Evolutionary conservation across 2,329 filamentous ascomycete species (phyloP).

Genomic region (Fusarium nelsonii): DNA sequence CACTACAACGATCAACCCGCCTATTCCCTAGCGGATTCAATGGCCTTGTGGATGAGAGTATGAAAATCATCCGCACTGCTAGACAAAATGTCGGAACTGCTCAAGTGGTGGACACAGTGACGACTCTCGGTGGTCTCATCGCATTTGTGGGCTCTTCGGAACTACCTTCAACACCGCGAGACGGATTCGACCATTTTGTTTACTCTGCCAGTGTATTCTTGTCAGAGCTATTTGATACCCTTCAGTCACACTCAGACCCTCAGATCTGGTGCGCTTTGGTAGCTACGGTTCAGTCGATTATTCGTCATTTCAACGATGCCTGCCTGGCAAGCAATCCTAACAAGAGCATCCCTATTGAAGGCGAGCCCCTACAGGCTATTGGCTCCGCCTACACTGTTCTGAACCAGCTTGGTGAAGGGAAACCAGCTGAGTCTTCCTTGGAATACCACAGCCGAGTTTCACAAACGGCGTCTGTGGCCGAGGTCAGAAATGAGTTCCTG

Average conservation of each 20-base stretch:
- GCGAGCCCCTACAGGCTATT: slow-evolving; percentile 43
- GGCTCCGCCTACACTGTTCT: slow-evolving; percentile 50
- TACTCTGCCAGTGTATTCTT: slow-evolving; percentile 54
- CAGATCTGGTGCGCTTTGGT: slow-evolving; percentile 56
- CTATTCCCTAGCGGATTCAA: slow-evolving; percentile 54
- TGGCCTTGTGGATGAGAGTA: slow-evolving; percentile 50
- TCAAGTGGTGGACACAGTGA: slow-evolving; percentile 49
- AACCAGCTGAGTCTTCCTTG: neutral
- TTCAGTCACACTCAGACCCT: slow-evolving; percentile 51
- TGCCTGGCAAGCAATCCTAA: slow-evolving; percentile 49
- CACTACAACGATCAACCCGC: slow-evolving; percentile 56
- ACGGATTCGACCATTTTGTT: slow-evolving; percentile 57
- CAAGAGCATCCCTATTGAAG: slow-evolving; percentile 35
- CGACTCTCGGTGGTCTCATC: slow-evolving; percentile 58
- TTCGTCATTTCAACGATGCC: slow-evolving; percentile 58
- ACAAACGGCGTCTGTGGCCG: slow-evolving; percentile 40
- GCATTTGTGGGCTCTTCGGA: slow-evolving; percentile 64
- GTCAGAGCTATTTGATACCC: slow-evolving; percentile 52
- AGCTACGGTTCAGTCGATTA: slow-evolving; percentile 53
- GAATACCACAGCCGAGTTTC: slow-evolving; percentile 9
- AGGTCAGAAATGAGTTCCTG: slow-evolving; percentile 55
- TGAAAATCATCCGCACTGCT: slow-evolving; percentile 45
- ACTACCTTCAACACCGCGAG: slow-evolving; percentile 45
- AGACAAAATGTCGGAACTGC: slow-evolving; percentile 35
- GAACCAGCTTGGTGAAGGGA: slow-evolving; percentile 30